Conservation (phyloP, 371 early-diverging fungal genomes). For the Syncephalis fuscata region DNA sequence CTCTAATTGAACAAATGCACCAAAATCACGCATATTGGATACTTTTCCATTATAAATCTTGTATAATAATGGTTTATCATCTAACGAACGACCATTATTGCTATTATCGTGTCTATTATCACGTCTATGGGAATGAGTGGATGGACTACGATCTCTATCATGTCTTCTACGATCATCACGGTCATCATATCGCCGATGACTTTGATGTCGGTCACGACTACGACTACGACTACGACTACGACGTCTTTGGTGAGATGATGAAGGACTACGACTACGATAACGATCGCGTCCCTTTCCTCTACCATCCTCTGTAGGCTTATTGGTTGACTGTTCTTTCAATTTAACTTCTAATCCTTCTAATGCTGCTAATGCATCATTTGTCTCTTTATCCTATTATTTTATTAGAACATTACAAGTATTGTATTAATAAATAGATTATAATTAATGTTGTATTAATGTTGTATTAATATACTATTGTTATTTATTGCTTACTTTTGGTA, state of each 20-base stretch:
- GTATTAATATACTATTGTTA: too few relatives aligned
- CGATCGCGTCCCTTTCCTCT: not conserved
- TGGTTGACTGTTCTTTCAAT: conserved; percentile 1
- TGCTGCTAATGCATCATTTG: conserved; percentile 33
- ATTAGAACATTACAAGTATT: too few relatives aligned
- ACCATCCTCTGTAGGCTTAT: not conserved
- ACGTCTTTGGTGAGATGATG: conserved; percentile 2
- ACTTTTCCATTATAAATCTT: conserved; percentile 80
- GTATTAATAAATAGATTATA: too few relatives aligned
- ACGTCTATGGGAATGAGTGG: too few relatives aligned
- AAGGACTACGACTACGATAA: conserved; percentile 10
- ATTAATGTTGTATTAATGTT: too few relatives aligned
- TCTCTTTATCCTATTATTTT: conserved; percentile 16
- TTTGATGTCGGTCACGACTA: conserved; percentile 8
- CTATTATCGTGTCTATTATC: too few relatives aligned
- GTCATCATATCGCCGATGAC: conserved; percentile 1
- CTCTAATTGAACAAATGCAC: conserved; percentile 76
- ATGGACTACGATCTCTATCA: conserved; percentile 7
- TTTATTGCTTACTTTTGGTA: not conserved
- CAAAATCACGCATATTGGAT: conserved; percentile 72
- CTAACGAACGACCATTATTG: conserved; percentile 8
- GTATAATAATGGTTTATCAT: conserved; percentile 67
- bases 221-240: conserved; percentile 17
- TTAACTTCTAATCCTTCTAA: conserved; percentile 25
- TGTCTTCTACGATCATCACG: conserved; percentile 9